Conservation (phyloP, 345 rosid genomes). For the Erucastrum elatum region DNA sequence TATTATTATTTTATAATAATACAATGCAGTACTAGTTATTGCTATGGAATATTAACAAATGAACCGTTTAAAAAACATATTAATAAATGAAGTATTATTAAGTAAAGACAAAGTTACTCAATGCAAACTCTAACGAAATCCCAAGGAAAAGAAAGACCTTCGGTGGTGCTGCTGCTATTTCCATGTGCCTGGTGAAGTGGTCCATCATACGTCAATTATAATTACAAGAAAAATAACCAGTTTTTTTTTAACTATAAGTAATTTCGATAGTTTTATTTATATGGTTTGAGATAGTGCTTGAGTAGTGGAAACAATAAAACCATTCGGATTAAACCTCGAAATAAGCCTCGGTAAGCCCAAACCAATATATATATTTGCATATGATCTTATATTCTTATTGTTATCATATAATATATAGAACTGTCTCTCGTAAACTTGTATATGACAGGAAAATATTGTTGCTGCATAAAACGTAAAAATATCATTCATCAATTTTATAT, state of each 20-base stretch:
- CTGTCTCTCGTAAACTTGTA: not conserved
- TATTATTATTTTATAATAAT: not conserved
- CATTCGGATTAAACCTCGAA: too few relatives aligned
- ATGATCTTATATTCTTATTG: too few relatives aligned
- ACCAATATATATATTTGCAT: too few relatives aligned
- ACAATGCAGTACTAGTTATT: not conserved
- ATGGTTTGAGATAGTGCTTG: not conserved
- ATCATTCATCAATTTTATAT: not conserved
- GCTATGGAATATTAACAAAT: not conserved
- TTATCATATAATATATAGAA: not conserved
- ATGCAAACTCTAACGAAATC: constrained; percentile 38
- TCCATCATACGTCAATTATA: not conserved
- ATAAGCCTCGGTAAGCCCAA: too few relatives aligned
- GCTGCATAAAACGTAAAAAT: not conserved
- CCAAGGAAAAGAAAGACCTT: constrained; percentile 22
- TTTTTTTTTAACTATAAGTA: not conserved
- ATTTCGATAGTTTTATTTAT: not conserved
- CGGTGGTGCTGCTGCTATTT: not conserved
- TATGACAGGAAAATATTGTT: not conserved
- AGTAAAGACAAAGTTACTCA: constrained; percentile 39
- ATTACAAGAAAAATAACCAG: not conserved
- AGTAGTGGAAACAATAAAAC: not conserved
- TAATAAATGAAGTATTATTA: constrained; percentile 3
- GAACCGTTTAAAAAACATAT: not conserved
- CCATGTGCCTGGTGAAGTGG: not conserved